Evolutionary conservation across 768 basidiomycete species (phyloP).

Genomic region (Xerocomellus intermedius): DNA sequence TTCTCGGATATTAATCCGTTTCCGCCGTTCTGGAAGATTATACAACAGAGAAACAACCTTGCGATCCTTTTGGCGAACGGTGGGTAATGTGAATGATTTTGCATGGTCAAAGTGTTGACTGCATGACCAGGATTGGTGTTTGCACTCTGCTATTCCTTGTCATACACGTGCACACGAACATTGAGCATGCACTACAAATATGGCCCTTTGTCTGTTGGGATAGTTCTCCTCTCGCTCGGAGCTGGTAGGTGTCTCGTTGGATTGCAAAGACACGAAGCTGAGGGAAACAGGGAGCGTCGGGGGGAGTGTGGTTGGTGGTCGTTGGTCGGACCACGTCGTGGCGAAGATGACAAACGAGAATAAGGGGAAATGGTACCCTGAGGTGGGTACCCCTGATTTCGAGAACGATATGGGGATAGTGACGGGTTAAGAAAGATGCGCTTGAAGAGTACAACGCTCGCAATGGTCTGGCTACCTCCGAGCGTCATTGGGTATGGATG

Average conservation of each 20-base stretch:
- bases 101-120: conserved; percentile 5
- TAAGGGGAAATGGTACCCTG: conserved; percentile 54
- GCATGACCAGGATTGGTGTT: conserved; percentile 57
- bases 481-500: conserved; percentile 72
- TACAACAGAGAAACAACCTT: conserved; percentile 66
- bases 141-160: conserved; percentile 65
- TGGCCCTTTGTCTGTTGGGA: conserved; percentile 66
- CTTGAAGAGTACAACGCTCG: conserved; percentile 57
- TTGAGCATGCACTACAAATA: conserved; percentile 63
- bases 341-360: conserved; percentile 41
- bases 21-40: conserved; percentile 55
- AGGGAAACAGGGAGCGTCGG: conserved; percentile 40
- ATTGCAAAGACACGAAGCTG: not conserved
- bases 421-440: conserved; percentile 55
- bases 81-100: not conserved
- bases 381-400: conserved; percentile 43
- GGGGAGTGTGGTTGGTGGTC: conserved; percentile 44
- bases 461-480: conserved; percentile 54
- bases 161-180: conserved; percentile 74
- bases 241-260: conserved; percentile 43
- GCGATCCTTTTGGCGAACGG: conserved; percentile 46
- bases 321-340: conserved; percentile 55
- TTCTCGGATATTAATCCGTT: conserved; percentile 75
- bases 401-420: not conserved
- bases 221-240: conserved; percentile 76